Conservation (phyloP, 108 stramenopile genomes). For the Discostella pseudostelligera region DNA sequence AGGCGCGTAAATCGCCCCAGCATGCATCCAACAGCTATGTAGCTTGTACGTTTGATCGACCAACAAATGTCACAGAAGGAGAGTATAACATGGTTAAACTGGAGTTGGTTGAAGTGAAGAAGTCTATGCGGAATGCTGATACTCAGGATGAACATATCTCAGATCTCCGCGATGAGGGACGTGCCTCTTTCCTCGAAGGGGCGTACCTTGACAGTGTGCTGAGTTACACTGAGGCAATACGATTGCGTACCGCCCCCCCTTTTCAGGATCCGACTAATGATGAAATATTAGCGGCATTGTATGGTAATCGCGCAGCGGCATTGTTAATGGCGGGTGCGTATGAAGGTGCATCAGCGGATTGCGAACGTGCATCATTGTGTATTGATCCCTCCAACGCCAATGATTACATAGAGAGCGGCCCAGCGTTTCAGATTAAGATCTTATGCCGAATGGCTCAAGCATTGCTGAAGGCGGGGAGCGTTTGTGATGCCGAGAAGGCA, state of each 20-base stretch:
- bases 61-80: slow-evolving; percentile 52
- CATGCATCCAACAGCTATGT: slow-evolving; percentile 24
- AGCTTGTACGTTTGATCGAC: slow-evolving; percentile 73
- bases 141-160: slow-evolving; percentile 19
- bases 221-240: slow-evolving; percentile 61
- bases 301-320: slow-evolving; percentile 76
- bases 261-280: slow-evolving; percentile 21
- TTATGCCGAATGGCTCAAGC: slow-evolving; percentile 59
- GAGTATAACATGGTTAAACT: slow-evolving; percentile 54
- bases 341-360: slow-evolving; percentile 58
- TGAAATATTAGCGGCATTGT: slow-evolving; percentile 55
- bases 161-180: slow-evolving; percentile 59
- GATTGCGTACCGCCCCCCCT: slow-evolving; percentile 25
- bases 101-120: slow-evolving; percentile 64
- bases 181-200: slow-evolving; percentile 45
- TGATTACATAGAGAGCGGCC: slow-evolving; percentile 36
- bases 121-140: slow-evolving; percentile 46
- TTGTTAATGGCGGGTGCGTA: slow-evolving; percentile 74
- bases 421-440: slow-evolving; percentile 51
- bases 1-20: slow-evolving; percentile 45
- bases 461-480: slow-evolving; percentile 56
- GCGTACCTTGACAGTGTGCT: slow-evolving; percentile 55
- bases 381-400: slow-evolving; percentile 5
- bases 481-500: slow-evolving; percentile 52
- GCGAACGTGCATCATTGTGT: slow-evolving; percentile 46